These are phyloP conservation scores for Symbiodinium pilosum DNA, from an alignment of 73 alveolate genomes.

Conservation along the genomic window DNA sequence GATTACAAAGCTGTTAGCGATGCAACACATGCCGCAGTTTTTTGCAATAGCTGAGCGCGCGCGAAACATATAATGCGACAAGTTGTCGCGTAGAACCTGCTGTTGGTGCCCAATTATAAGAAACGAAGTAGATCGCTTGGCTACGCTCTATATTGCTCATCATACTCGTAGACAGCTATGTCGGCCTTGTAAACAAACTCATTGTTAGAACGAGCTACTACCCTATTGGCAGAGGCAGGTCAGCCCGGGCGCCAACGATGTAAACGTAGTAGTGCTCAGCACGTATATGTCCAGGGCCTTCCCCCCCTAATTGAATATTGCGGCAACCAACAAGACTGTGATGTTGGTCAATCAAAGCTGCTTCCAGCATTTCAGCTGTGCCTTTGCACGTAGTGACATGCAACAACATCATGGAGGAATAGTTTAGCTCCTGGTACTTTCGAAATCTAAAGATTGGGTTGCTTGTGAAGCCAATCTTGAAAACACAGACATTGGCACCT, in stretches of 20 bases:
- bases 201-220: too few relatives aligned
- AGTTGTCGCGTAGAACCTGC: too few relatives aligned
- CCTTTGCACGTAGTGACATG: conserved; percentile 28
- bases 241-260: conserved; percentile 75
- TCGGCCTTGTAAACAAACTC: too few relatives aligned
- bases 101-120: too few relatives aligned
- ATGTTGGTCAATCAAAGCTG: conserved; percentile 17
- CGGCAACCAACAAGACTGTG: not conserved
- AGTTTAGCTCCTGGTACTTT: conserved; percentile 1
- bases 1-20: too few relatives aligned
- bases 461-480: not conserved
- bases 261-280: conserved; percentile 13
- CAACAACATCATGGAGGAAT: not conserved
- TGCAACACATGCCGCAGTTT: too few relatives aligned
- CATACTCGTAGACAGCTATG: too few relatives aligned
- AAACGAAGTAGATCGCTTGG: too few relatives aligned
- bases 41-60: too few relatives aligned
- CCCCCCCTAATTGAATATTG: conserved; percentile 22
- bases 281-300: not conserved
- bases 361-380: conserved; percentile 16
- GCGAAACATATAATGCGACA: too few relatives aligned
- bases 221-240: not conserved
- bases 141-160: too few relatives aligned
- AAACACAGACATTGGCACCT: not conserved
- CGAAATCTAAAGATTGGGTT: not conserved